Evolutionary conservation across 768 basidiomycete species (phyloP).

Genomic region (Tulasnella sp.): DNA sequence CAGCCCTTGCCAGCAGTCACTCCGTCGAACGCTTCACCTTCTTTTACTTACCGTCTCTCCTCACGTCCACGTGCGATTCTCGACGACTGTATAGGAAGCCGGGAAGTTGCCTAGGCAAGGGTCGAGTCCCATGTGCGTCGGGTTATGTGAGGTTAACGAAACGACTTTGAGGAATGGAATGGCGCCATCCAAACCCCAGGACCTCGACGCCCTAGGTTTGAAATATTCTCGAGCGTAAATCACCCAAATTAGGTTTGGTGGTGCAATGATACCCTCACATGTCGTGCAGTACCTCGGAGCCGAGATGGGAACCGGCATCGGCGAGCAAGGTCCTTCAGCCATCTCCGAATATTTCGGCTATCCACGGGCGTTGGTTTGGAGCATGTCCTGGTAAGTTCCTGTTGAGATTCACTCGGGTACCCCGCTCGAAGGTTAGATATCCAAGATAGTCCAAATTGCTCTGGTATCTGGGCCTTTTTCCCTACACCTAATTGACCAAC

Average conservation of each 20-base stretch:
- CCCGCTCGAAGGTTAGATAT: neutral
- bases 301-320: neutral
- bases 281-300: neutral
- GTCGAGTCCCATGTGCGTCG: neutral
- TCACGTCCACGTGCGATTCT: neutral
- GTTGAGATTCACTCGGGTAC: neutral
- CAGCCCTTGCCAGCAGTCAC: conserved; percentile 1
- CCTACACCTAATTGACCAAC: neutral
- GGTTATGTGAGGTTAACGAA: conserved; percentile 1
- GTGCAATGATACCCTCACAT: neutral
- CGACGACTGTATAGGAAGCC: neutral
- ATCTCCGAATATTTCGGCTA: neutral
- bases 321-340: neutral
- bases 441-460: neutral
- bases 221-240: no score
- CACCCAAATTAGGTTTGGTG: neutral
- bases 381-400: neutral
- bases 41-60: neutral
- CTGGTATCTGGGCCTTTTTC: neutral
- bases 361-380: neutral
- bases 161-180: neutral
- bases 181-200: neutral
- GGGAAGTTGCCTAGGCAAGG: neutral
- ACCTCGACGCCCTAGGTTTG: no score
- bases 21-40: neutral